Conservation (phyloP, 495 filamentous ascomycete species). For the Daldinia grandis region DNA sequence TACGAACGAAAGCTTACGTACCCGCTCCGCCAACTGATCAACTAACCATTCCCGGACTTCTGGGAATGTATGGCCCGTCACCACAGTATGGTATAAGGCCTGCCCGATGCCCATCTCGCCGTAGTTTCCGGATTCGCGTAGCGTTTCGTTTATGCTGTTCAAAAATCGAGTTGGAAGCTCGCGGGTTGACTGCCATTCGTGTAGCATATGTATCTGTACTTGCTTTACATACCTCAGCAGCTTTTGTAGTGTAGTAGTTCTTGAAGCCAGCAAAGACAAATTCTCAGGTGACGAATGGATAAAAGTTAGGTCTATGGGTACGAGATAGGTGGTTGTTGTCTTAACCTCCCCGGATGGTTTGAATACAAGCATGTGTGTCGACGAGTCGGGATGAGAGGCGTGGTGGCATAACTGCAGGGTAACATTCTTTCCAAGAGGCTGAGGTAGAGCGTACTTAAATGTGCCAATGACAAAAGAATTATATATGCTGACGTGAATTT, state of each 20-base stretch:
- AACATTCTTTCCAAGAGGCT: conserved; percentile 28
- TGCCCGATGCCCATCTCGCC: conserved; percentile 68
- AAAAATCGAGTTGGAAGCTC: conserved; percentile 83
- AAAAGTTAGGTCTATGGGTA: conserved; percentile 85
- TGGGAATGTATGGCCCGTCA: conserved; percentile 81
- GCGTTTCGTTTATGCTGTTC: conserved; percentile 73
- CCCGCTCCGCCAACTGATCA: conserved; percentile 84
- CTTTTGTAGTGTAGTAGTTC: conserved; percentile 86
- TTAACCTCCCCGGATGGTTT: conserved; percentile 42
- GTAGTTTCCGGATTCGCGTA: conserved; percentile 46
- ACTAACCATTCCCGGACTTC: conserved; percentile 86
- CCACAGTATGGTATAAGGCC: conserved; percentile 83
- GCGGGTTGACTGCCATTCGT: conserved; percentile 82
- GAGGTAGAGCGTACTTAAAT: conserved; percentile 56
- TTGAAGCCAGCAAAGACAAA: conserved; percentile 81
- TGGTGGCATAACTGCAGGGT: conserved; percentile 62
- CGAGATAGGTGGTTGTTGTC: conserved; percentile 60
- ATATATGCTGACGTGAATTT: conserved; percentile 85
- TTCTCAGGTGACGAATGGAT: conserved; percentile 81
- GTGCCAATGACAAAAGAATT: conserved; percentile 87
- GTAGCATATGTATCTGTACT: conserved; percentile 74
- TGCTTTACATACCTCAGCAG: conserved; percentile 83
- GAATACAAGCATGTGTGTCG: conserved; percentile 79
- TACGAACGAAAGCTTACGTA: conserved; percentile 51
- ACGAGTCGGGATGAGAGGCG: conserved; percentile 74